Evolutionary conservation across 2,329 filamentous ascomycete species (phyloP), one percentile per base, ranked within the genome.

Genomic region (Leptographium procerum): DNA sequence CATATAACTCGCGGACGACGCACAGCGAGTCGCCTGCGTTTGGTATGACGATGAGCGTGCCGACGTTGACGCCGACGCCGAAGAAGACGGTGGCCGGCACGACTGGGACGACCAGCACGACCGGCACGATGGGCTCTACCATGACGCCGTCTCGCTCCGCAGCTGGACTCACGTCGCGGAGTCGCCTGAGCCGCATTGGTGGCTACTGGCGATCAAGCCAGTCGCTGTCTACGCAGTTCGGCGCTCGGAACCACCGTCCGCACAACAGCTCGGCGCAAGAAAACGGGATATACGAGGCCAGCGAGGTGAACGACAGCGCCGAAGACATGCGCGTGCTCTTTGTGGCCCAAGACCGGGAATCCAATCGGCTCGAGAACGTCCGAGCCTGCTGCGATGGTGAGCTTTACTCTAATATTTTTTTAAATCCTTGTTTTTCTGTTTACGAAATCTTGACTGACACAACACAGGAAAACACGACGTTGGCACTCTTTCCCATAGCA

Each of bases 311-410:
- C 63, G 88, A 92, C 68, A 90, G 86, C 66, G 88, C 88, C 3
- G 90, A 96, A 70, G 90, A 96, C 68, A 70, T 96, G 59, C 79
- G 89, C 59, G 81, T 86, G 63, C 84, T 91, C 63, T 89, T 92
- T 66, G 88, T 92, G 72, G 79, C 82, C 62, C 86, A 91, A 68
- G 87, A 92, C 66, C 77, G 84, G 57, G 88, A 91, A 64, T 78
- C 86, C 29, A 88, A 91, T 68, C 81, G 86, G 62, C 78, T 97
- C 66, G 92, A 97, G 77, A 96, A 99, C 70, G 94, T 99, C 63
- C 81, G 94, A 69, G 91, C 92, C 60, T 99, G 94, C 75, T 99
- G 94, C 72, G 94, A 97, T 81, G 94, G 91, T 92, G 80, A 82
- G 86, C n/a, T 76, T 59, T 22, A 54, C 13, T 3, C 36, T n/a